These are phyloP conservation scores for Ophiostoma piceae DNA, from an alignment of 2,329 filamentous ascomycete genomes.

Conservation along the genomic window DNA sequence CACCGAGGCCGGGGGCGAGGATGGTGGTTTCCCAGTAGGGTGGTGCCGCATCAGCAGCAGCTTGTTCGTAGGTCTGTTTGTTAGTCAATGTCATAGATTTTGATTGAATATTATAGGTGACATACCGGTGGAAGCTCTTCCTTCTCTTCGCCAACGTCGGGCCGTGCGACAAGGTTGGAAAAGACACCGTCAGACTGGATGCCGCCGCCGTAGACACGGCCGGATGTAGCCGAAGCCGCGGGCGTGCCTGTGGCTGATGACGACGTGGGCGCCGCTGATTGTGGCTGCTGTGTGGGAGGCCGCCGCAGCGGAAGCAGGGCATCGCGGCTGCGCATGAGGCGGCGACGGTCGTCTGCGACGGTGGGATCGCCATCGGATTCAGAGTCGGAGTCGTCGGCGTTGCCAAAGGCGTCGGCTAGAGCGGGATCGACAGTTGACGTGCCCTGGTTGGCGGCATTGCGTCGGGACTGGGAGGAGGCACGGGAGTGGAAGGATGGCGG, in stretches of 20 bases:
- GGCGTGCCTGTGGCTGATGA: neutral
- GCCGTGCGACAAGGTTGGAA: slow-evolving; percentile 88
- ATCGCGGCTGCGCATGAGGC: slow-evolving; percentile 66
- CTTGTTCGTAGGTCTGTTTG: slow-evolving; percentile 88
- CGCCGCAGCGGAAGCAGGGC: slow-evolving; percentile 23
- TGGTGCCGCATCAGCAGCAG: slow-evolving; percentile 88
- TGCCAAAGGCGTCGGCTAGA: slow-evolving; percentile 89
- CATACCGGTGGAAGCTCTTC: slow-evolving; percentile 92
- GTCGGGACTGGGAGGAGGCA: slow-evolving; percentile 54
- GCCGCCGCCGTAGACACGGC: slow-evolving; percentile 62
- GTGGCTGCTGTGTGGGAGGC: slow-evolving; percentile 28
- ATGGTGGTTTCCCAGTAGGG: slow-evolving; percentile 99
- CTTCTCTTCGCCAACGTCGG: slow-evolving; percentile 68
- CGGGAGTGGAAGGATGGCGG: slow-evolving; percentile 86
- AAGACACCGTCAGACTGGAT: slow-evolving; percentile 92
- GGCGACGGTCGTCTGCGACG: slow-evolving; percentile 77
- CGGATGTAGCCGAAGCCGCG: slow-evolving; percentile 29
- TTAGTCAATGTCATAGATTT: neutral
- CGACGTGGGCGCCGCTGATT: neutral
- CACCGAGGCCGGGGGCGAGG: slow-evolving; percentile 80
- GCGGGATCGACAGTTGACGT: slow-evolving; percentile 58
- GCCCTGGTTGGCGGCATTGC: slow-evolving; percentile 1
- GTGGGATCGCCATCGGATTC: slow-evolving; percentile 76
- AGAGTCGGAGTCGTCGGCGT: slow-evolving; percentile 60
- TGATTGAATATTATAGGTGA: slow-evolving; percentile 29